Base-by-base conservation (phyloP, 2,329 filamentous ascomycete species). In the Hypoxylon sp. region DNA sequence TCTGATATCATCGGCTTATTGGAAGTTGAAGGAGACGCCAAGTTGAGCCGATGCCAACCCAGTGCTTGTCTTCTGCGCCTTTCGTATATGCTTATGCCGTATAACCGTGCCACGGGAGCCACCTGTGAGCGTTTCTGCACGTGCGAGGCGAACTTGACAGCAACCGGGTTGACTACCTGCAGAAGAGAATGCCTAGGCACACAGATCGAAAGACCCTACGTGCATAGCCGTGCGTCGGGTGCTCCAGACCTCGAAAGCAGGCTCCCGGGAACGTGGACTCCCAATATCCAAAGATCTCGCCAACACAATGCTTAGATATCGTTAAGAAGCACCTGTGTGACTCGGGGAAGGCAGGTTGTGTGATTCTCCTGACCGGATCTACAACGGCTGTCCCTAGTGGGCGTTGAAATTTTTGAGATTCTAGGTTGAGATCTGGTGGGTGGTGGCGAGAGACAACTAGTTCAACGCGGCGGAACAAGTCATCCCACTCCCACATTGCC, bases 171-270 rank as follows among this genome's bases (percentile, higher is more conserved):
- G 24, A 27, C 5, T 2, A 27, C 24, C 3, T 5, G 24, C 24
- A 27, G 24, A 27, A 27, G 10, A 31, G 8, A 37, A 42, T 58
- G 39, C 47, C 54, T 53, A 50, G 37, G 31, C 32, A 39, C 15
- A n/a, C 11, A 64, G 60, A 53, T 56, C 37, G 48, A 19, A 55
- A 31, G 62, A 68, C 66, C 66, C 66, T 68, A 62, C 66, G 35
- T 68, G 66, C 66, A 65, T 61, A 17, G 6, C 24, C 27, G 31
- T 52, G 48, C 50, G 48, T 32, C 29, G 27, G 57, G 47, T 50
- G 52, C 48, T 61, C 39, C 39, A 60, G 37, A 27, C 51, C 39
- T 19, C 15, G 8, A 42, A 50, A 50, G 51, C 27, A 42, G 21
- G 11, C 24, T 55, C 37, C 24, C 6, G 48, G 29, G 48, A 44